Percentiles rank a stretch among this genome's conserved stretches.
These are phyloP conservation scores for Gastrodia elata DNA, from an alignment of 106 monocot genomes.

Conservation along the genomic window DNA sequence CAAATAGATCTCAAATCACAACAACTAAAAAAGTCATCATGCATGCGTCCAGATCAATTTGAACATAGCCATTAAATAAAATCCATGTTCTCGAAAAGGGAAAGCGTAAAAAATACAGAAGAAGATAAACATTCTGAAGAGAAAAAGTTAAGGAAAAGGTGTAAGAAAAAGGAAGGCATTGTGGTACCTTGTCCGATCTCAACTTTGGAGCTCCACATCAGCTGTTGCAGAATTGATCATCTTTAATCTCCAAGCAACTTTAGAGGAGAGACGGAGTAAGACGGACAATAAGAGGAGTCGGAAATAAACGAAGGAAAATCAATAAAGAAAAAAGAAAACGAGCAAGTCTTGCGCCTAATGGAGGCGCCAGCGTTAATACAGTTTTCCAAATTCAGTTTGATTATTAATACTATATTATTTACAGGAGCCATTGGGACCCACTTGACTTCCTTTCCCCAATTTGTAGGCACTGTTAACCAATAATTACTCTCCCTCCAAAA, in stretches of 20 bases:
- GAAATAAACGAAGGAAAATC: not conserved
- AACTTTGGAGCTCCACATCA: not conserved
- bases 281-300: not conserved
- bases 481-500: not conserved
- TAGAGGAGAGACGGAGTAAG: not conserved
- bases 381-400: not conserved
- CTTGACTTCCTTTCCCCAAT: not conserved
- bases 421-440: not conserved
- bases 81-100: not conserved
- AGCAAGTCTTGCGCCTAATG: not conserved
- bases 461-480: not conserved
- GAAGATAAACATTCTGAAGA: not conserved
- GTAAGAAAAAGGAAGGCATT: not conserved
- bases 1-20: conserved; percentile 1
- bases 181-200: not conserved
- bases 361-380: not conserved
- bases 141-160: not conserved
- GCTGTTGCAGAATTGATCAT: not conserved
- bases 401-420: not conserved
- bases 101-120: not conserved
- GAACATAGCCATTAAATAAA: not conserved
- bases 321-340: not conserved
- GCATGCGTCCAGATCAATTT: not conserved
- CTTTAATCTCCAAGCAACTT: not conserved
- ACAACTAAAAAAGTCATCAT: not conserved